A percentile compares a stretch with the other conserved stretches of the same genome.
Conservation (phyloP, 306 rosid species). For the Cyamopsis tetragonoloba region DNA sequence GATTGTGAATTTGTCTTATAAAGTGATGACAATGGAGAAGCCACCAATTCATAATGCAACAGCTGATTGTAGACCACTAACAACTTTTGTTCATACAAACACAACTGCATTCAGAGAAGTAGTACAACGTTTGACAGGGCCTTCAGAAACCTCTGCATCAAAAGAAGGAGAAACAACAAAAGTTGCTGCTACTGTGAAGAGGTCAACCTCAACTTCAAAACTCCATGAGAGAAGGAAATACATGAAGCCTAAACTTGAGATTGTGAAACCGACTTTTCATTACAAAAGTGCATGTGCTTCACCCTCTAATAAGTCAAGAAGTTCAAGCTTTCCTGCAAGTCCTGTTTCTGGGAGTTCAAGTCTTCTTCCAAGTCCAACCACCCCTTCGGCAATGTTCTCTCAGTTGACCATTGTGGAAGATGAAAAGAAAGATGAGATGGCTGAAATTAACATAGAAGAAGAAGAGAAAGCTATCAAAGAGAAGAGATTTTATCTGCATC, state of each 20-base stretch:
- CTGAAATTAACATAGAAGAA: slow-evolving; percentile 43
- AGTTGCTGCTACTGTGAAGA: slow-evolving; percentile 13
- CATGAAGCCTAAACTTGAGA: slow-evolving; percentile 79
- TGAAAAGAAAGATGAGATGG: slow-evolving; percentile 29
- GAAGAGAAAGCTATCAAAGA: slow-evolving; percentile 77
- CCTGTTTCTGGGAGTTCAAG: slow-evolving; percentile 39
- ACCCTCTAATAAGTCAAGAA: slow-evolving; percentile 38
- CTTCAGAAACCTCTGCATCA: slow-evolving; percentile 36
- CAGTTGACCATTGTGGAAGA: slow-evolving; percentile 43
- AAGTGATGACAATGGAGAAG: slow-evolving; percentile 43
- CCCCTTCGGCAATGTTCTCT: slow-evolving; percentile 66
- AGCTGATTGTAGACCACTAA: slow-evolving; percentile 48
- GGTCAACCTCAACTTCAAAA: slow-evolving; percentile 42
- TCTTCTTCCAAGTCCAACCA: slow-evolving; percentile 44
- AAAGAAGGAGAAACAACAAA: slow-evolving; percentile 29
- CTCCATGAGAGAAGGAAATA: slow-evolving; percentile 77
- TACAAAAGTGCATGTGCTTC: slow-evolving; percentile 29
- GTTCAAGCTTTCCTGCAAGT: slow-evolving; percentile 33
- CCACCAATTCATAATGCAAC: slow-evolving; percentile 28
- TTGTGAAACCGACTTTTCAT: slow-evolving; percentile 51
- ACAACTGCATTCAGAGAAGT: slow-evolving; percentile 63
- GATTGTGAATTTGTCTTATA: neutral
- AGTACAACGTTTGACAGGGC: slow-evolving; percentile 76
- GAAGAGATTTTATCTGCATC: slow-evolving; percentile 74
- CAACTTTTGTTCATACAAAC: slow-evolving; percentile 77